Conservation (phyloP, 2,329 filamentous ascomycete genomes). For the Phyllosticta paracitricarpa region DNA sequence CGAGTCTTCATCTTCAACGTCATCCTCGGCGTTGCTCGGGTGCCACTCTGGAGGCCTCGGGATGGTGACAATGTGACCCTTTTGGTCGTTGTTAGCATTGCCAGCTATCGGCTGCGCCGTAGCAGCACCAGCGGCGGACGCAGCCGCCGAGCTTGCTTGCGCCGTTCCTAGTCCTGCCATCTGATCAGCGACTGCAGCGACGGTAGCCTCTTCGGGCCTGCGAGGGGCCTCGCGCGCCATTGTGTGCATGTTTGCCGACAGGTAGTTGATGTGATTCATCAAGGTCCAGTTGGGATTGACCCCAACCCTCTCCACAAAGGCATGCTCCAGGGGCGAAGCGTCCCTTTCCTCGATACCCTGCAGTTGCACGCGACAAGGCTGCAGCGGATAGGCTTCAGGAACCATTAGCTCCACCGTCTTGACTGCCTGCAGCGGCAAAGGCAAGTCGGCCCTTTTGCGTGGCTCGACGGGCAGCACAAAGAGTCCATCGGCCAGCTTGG, state of each 20-base stretch:
- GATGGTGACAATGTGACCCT: constrained; percentile 60
- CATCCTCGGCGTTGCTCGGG: constrained; percentile 16
- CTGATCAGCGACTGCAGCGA: neutral
- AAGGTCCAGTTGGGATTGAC: constrained; percentile 50
- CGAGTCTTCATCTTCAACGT: constrained; percentile 24
- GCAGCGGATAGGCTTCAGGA: constrained; percentile 61
- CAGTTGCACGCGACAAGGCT: constrained; percentile 55
- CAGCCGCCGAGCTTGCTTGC: neutral
- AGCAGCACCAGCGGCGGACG: neutral
- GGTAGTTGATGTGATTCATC: constrained; percentile 65
- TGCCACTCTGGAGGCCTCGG: constrained; percentile 70
- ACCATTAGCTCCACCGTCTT: constrained; percentile 59
- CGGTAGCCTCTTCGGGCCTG: neutral
- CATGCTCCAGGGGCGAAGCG: constrained; percentile 52
- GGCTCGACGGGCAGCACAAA: constrained; percentile 65
- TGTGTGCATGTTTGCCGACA: constrained; percentile 59
- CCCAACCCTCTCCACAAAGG: constrained; percentile 51
- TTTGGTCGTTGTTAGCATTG: constrained; percentile 32
- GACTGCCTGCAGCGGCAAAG: constrained; percentile 49
- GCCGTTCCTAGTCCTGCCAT: neutral
- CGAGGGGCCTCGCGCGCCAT: constrained; percentile 40
- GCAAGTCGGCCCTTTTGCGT: constrained; percentile 49
- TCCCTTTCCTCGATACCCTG: constrained; percentile 52
- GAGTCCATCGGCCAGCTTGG: constrained; percentile 58
- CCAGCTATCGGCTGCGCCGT: constrained; percentile 14